Conservation (phyloP, 2,329 filamentous ascomycete species). For the Fusarium siculi region DNA sequence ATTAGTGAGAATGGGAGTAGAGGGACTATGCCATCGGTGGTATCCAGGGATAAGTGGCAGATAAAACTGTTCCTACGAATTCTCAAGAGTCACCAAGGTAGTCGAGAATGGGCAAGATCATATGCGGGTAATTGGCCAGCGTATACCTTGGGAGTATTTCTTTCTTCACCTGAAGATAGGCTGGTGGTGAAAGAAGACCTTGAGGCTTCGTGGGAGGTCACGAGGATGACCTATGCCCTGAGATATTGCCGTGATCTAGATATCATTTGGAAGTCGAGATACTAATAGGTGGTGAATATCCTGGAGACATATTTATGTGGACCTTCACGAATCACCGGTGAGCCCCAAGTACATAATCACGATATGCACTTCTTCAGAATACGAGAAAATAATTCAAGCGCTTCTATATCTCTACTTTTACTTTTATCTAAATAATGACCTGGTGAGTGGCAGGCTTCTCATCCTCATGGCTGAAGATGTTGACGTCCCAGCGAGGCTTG, state of each 20-base stretch:
- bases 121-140: constrained; percentile 44
- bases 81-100: constrained; percentile 11
- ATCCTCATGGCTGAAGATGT: neutral
- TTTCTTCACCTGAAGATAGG: constrained; percentile 18
- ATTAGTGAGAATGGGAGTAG: neutral
- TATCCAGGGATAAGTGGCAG: constrained; percentile 27
- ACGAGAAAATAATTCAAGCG: neutral
- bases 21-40: neutral
- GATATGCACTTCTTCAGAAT: neutral
- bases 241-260: constrained; percentile 37
- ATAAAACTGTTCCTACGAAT: constrained; percentile 19
- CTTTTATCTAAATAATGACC: neutral
- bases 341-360: no score
- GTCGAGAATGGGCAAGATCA: constrained; percentile 36
- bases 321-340: fast-evolving
- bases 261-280: constrained; percentile 7
- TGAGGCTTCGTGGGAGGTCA: constrained; percentile 24
- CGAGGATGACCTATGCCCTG: constrained; percentile 16
- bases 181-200: constrained; percentile 29
- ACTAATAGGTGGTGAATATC: fast-evolving
- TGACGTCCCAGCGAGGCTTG: neutral
- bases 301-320: neutral
- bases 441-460: neutral
- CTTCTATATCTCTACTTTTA: neutral
- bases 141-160: constrained; percentile 36